Evolutionary conservation across 2,329 filamentous ascomycete genomes (phyloP).

Genomic region (Gaeumannomyces sp.): DNA sequence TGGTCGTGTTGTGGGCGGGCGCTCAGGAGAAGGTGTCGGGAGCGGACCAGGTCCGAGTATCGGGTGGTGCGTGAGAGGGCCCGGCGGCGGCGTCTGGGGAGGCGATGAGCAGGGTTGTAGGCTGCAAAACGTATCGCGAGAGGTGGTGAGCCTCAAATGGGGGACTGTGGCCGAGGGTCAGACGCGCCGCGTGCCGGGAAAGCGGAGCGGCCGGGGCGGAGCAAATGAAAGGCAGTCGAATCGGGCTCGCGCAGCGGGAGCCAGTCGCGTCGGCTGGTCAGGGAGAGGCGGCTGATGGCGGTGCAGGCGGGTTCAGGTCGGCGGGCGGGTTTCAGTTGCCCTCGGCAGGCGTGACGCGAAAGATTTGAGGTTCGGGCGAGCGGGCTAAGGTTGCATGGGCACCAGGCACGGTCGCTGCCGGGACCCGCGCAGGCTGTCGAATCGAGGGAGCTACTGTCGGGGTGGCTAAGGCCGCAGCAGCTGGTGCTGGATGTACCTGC

Average conservation of each 20-base stretch:
- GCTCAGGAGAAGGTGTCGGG: neutral
- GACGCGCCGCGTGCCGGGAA: neutral
- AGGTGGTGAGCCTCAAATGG: neutral
- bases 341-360: neutral
- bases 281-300: neutral
- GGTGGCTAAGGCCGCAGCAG: neutral
- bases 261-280: neutral
- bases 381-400: neutral
- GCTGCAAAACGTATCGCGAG: conserved; percentile 3
- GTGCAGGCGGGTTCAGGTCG: neutral
- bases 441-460: neutral
- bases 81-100: no score
- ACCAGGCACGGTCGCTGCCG: neutral
- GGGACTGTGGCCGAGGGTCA: neutral
- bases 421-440: conserved; percentile 1
- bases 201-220: neutral
- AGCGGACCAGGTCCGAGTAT: neutral
- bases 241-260: neutral
- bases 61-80: neutral
- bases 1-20: neutral
- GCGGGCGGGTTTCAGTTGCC: neutral
- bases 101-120: conserved; percentile 14
- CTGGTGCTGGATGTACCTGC: neutral
- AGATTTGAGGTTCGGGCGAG: conserved; percentile 1
- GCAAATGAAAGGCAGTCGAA: neutral